Percentiles rank a stretch among this genome's conserved stretches.
Conservation (phyloP, 345 rosid species). For the Pugionium dolabratum region DNA sequence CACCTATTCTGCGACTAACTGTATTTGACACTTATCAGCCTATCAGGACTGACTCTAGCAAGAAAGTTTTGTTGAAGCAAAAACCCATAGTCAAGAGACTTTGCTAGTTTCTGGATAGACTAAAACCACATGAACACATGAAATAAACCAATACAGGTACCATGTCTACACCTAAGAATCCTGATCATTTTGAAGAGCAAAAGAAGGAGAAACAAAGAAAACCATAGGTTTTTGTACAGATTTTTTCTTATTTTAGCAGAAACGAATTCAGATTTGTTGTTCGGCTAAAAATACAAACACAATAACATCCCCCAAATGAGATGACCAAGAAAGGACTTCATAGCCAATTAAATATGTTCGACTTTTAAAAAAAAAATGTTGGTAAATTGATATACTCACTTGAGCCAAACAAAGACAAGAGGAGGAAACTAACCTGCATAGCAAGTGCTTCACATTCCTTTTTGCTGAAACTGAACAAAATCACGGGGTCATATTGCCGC, state of each 20-base stretch:
- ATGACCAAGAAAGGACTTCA: not conserved
- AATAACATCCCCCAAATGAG: not conserved
- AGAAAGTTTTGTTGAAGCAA: not conserved
- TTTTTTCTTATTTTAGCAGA: not conserved
- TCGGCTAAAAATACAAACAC: not conserved
- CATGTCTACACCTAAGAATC: not conserved
- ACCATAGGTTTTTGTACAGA: not conserved
- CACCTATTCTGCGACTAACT: not conserved
- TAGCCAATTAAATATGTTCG: not conserved
- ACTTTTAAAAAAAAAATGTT: too few species aligned
- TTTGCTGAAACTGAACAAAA: slow-evolving; percentile 95
- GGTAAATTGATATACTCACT: too few species aligned
- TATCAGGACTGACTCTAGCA: slow-evolving; percentile 3
- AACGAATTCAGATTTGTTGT: slow-evolving; percentile 4
- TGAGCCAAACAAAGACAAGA: slow-evolving; percentile 1
- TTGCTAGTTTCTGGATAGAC: not conserved
- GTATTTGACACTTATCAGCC: too few species aligned
- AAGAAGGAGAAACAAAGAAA: not conserved
- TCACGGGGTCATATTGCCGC: slow-evolving; percentile 94
- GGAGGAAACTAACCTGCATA: slow-evolving; percentile 68
- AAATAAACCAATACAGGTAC: not conserved
- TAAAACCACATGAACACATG: not conserved
- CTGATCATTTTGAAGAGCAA: not conserved
- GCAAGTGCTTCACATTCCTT: slow-evolving; percentile 97
- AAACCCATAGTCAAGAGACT: not conserved